phyloP scores from a whole-genome alignment of 441 rosid genomes.

The Aleurites moluccanus region DNA sequence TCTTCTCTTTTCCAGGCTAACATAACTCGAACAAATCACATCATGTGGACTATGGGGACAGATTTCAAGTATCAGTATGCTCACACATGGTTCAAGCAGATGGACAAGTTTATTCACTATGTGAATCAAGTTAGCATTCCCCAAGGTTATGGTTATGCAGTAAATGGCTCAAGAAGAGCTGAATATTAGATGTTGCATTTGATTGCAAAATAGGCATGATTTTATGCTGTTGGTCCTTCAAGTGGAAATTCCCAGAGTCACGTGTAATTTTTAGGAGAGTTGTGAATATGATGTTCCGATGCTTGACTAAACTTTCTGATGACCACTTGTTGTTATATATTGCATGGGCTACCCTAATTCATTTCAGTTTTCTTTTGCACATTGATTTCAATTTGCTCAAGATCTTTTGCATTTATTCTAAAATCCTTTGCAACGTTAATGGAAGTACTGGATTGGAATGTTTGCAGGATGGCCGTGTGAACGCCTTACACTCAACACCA shows the following conservation, averaged over 20 bases:
- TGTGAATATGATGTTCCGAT: neutral
- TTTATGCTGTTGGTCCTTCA: neutral
- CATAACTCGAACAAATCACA: conserved; percentile 65
- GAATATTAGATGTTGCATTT: conserved; percentile 1
- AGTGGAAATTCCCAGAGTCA: neutral
- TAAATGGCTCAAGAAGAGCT: neutral
- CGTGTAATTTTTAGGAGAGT: neutral
- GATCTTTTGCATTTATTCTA: neutral
- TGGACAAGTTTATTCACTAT: conserved; percentile 81
- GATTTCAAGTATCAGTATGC: conserved; percentile 79
- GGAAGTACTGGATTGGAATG: conserved; percentile 15
- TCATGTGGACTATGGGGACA: conserved; percentile 89
- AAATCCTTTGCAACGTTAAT: conserved; percentile 15
- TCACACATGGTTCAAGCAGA: conserved; percentile 56
- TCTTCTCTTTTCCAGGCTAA: conserved; percentile 53
- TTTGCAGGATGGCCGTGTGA: conserved; percentile 88
- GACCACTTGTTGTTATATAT: neutral
- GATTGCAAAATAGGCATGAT: neutral
- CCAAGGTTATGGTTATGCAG: neutral
- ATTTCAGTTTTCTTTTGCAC: neutral
- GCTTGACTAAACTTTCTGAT: neutral
- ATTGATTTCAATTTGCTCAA: conserved; percentile 1
- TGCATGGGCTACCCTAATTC: neutral
- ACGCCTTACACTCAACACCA: conserved; percentile 94
- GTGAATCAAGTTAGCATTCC: conserved; percentile 55